phyloP scores from a whole-genome alignment of 805 yeast species.

The Cyberlindnera japonica region DNA sequence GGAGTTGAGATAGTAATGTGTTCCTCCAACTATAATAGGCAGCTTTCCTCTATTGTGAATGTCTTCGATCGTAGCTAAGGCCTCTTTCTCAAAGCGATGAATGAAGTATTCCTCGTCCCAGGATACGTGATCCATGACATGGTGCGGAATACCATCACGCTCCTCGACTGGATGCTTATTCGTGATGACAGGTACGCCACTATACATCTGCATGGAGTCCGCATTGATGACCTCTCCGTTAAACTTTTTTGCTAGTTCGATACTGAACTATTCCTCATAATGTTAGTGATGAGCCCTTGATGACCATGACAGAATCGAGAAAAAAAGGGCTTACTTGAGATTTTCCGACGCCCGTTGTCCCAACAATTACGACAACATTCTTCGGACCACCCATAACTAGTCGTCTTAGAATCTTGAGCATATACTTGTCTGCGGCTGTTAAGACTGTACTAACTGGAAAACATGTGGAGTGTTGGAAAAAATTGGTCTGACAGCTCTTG shows the following conservation, averaged over 20 bases:
- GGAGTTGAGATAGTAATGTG: conserved; percentile 87
- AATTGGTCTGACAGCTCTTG: too few relatives aligned
- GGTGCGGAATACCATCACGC: conserved; percentile 73
- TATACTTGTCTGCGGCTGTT: too few relatives aligned
- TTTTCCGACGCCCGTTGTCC: conserved; percentile 97
- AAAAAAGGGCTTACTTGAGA: conserved; percentile 67
- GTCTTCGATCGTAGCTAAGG: conserved; percentile 54
- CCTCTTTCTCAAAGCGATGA: conserved; percentile 75
- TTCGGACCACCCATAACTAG: conserved; percentile 21
- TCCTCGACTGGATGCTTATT: conserved; percentile 88
- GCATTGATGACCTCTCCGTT: conserved; percentile 93
- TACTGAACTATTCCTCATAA: conserved; percentile 43
- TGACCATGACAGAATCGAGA: too few relatives aligned
- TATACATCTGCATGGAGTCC: conserved; percentile 95
- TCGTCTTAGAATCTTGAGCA: background rate
- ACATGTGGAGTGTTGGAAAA: too few relatives aligned
- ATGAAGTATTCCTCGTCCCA: conserved; percentile 84
- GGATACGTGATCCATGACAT: conserved; percentile 76
- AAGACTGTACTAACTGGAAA: too few relatives aligned
- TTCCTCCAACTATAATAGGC: conserved; percentile 93
- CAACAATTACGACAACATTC: conserved; percentile 65
- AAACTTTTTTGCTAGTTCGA: conserved; percentile 70
- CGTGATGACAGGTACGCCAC: conserved; percentile 68
- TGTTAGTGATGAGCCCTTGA: background rate
- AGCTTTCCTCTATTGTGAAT: conserved; percentile 64